phyloP scores from a whole-genome alignment of 352 stramenopile species.

The Phytophthora constricta region DNA sequence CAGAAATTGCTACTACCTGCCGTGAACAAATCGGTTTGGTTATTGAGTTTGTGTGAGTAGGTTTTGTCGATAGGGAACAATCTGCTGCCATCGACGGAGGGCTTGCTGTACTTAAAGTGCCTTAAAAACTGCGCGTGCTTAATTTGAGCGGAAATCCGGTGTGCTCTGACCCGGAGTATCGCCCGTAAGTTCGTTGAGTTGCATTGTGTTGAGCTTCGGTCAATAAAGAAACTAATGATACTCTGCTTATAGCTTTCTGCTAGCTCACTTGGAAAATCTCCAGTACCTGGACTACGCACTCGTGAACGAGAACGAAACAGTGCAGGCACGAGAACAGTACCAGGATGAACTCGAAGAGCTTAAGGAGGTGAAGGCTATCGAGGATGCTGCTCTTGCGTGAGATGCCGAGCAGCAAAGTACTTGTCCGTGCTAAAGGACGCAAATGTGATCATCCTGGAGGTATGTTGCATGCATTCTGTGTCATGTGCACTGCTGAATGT shows the following conservation, averaged over 20 bases:
- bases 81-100: constrained; percentile 77
- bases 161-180: constrained; percentile 92
- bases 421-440: constrained; percentile 81
- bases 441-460: constrained; percentile 90
- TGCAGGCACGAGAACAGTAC: constrained; percentile 90
- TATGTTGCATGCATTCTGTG: too few relatives aligned
- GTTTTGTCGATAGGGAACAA: constrained; percentile 95
- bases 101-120: constrained; percentile 77
- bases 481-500: neutral
- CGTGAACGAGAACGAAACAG: constrained; percentile 78
- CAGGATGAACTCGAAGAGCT: constrained; percentile 88
- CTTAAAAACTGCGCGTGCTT: constrained; percentile 89
- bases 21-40: neutral
- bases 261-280: constrained; percentile 93
- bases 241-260: constrained; percentile 61
- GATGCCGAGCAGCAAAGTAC: constrained; percentile 86
- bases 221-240: neutral
- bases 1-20: neutral
- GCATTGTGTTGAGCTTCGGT: neutral
- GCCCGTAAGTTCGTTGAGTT: constrained; percentile 48
- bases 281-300: constrained; percentile 95
- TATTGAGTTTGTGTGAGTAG: constrained; percentile 17
- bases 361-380: constrained; percentile 87
- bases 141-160: constrained; percentile 94
- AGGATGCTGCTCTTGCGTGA: constrained; percentile 73